These are phyloP conservation scores for Plantago elongata DNA, from an alignment of 257 asterid species.

Conservation along the genomic window DNA sequence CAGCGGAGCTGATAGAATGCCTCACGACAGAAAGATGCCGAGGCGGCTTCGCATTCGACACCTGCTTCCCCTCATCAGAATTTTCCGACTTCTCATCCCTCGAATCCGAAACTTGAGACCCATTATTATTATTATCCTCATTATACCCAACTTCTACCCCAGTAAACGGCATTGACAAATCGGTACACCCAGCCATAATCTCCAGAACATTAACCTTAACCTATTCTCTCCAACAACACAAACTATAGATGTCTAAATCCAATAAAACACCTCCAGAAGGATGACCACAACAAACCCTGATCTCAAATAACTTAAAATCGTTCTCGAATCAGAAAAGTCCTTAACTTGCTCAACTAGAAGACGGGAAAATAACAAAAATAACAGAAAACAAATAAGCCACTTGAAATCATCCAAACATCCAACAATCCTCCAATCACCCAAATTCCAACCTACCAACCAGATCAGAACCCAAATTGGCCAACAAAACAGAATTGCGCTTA, in stretches of 20 bases:
- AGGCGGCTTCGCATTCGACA: constrained; percentile 43
- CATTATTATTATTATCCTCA: constrained; percentile 24
- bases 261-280: too few relatives aligned
- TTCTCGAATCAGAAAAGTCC: constrained; percentile 17
- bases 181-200: constrained; percentile 70
- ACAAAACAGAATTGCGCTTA: constrained; percentile 16
- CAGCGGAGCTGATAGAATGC: constrained; percentile 43
- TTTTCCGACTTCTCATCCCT: constrained; percentile 40
- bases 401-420: constrained; percentile 16
- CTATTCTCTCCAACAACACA: not conserved
- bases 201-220: constrained; percentile 29
- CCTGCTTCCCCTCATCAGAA: constrained; percentile 37
- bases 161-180: constrained; percentile 41
- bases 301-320: not conserved
- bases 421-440: constrained; percentile 25
- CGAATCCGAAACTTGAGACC: constrained; percentile 22
- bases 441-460: constrained; percentile 6
- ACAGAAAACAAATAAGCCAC: not conserved
- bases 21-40: constrained; percentile 49
- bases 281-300: too few relatives aligned
- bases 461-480: constrained; percentile 20
- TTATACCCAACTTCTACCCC: constrained; percentile 41
- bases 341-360: not conserved
- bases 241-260: too few relatives aligned
- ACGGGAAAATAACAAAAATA: not conserved